Evolutionary conservation across 1,139 yeast species (phyloP).

Genomic region (Debaryomycetaceae sp.): DNA sequence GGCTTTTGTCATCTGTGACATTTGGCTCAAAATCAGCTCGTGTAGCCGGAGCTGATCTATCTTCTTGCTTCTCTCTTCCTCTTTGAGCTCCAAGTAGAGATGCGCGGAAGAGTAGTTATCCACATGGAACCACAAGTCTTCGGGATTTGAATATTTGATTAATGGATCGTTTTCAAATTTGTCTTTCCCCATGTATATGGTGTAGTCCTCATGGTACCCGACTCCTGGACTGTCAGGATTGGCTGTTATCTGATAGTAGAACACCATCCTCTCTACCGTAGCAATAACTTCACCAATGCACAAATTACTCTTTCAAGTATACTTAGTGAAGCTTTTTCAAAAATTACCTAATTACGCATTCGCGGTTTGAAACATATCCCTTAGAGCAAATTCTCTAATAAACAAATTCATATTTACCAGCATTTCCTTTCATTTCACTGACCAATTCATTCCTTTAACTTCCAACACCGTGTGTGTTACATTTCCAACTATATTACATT

Average conservation of each 20-base stretch:
- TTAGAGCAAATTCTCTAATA: neutral
- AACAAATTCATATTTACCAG: neutral
- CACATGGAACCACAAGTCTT: conserved; percentile 81
- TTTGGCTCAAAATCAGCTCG: conserved; percentile 49
- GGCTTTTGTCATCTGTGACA: conserved; percentile 77
- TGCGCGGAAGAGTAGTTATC: conserved; percentile 81
- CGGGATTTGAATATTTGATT: conserved; percentile 65
- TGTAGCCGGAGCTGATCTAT: conserved; percentile 45
- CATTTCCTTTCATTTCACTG: too few species aligned
- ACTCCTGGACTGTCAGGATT: neutral
- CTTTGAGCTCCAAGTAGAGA: conserved; percentile 61
- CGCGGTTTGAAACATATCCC: conserved; percentile 1
- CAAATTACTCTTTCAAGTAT: neutral
- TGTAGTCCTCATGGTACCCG: conserved; percentile 1
- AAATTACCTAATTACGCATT: neutral
- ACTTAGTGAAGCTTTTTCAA: neutral
- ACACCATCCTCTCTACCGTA: conserved; percentile 46
- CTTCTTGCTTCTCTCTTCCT: conserved; percentile 34
- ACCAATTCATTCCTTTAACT: too few species aligned
- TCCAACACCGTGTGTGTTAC: too few species aligned
- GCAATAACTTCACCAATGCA: neutral
- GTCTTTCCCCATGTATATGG: conserved; percentile 71
- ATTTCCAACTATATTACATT: neutral
- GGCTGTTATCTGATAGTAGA: conserved; percentile 46
- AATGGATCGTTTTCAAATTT: conserved; percentile 73